Conservation (phyloP, 2,329 filamentous ascomycete genomes). For the Phyllosticta paracitricarpa region DNA sequence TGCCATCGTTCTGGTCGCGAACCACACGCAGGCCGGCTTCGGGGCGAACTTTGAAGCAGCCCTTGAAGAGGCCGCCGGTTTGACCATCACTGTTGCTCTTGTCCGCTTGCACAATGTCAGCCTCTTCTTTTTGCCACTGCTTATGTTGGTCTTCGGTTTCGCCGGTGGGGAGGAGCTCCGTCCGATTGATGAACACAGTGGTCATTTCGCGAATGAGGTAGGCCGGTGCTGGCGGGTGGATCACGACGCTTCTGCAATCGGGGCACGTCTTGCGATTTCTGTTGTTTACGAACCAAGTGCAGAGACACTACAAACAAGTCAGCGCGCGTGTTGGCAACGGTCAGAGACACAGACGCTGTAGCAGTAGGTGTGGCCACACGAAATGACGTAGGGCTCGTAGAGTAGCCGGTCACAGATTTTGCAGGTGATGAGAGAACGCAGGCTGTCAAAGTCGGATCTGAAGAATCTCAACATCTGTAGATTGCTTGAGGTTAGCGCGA, state of each 20-base stretch:
- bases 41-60: constrained; percentile 39
- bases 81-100: constrained; percentile 41
- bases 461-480: constrained; percentile 30
- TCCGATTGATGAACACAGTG: constrained; percentile 49
- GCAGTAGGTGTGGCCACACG: constrained; percentile 63
- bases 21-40: constrained; percentile 17
- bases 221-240: constrained; percentile 51
- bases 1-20: constrained; percentile 42
- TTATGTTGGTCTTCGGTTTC: constrained; percentile 54
- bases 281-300: constrained; percentile 45
- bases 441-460: constrained; percentile 47
- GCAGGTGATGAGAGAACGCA: constrained; percentile 53
- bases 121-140: constrained; percentile 49
- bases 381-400: constrained; percentile 59
- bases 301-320: constrained; percentile 40
- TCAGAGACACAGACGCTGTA: constrained; percentile 44
- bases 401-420: constrained; percentile 59
- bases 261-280: constrained; percentile 56
- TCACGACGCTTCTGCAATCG: constrained; percentile 53
- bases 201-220: constrained; percentile 58
- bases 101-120: constrained; percentile 49
- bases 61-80: constrained; percentile 53
- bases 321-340: constrained; percentile 19
- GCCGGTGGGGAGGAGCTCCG: constrained; percentile 51
- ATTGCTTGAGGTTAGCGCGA: constrained; percentile 15